Percentiles rank a stretch among this genome's conserved stretches.
Conservation (phyloP, 2,329 filamentous ascomycete genomes). For the Colletotrichum endophyticum region DNA sequence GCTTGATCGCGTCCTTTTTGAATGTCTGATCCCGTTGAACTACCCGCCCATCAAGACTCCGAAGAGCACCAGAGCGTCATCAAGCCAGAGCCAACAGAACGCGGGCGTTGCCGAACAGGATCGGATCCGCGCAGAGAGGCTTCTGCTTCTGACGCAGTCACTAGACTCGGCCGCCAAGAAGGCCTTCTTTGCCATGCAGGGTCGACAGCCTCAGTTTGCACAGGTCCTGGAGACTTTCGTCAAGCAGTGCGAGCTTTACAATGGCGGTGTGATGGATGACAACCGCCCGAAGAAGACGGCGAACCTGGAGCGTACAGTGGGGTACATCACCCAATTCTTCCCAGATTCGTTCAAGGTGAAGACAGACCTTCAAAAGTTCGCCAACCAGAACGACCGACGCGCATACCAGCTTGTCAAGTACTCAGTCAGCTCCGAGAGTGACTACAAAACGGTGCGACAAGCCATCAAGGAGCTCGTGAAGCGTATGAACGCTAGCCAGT, state of each 20-base stretch:
- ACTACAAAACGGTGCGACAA: conserved; percentile 89
- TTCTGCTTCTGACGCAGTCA: conserved; percentile 80
- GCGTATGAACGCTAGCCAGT: conserved; percentile 73
- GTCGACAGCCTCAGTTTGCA: conserved; percentile 76
- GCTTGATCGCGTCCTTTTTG: conserved; percentile 84
- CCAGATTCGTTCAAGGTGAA: conserved; percentile 76
- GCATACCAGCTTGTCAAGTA: conserved; percentile 90
- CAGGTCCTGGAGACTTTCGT: conserved; percentile 79
- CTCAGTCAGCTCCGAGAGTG: conserved; percentile 81
- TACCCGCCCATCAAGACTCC: conserved; percentile 71
- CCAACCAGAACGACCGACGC: conserved; percentile 87
- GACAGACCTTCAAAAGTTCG: conserved; percentile 86
- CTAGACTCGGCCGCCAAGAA: conserved; percentile 80
- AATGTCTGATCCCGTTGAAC: conserved; percentile 85
- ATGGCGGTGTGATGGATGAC: conserved; percentile 82
- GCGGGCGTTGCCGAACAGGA: conserved; percentile 66
- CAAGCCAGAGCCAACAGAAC: conserved; percentile 44
- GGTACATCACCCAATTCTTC: conserved; percentile 75
- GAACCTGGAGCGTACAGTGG: conserved; percentile 74
- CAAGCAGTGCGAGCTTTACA: conserved; percentile 85
- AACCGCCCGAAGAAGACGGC: conserved; percentile 72
- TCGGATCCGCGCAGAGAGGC: conserved; percentile 81
- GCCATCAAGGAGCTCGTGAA: conserved; percentile 90
- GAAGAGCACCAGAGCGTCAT: conserved; percentile 64
- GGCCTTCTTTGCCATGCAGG: conserved; percentile 87